Evolutionary conservation across 768 basidiomycete genomes (phyloP), one percentile per base, ranked within the genome.

Genomic region (Polyporus arcularius): DNA sequence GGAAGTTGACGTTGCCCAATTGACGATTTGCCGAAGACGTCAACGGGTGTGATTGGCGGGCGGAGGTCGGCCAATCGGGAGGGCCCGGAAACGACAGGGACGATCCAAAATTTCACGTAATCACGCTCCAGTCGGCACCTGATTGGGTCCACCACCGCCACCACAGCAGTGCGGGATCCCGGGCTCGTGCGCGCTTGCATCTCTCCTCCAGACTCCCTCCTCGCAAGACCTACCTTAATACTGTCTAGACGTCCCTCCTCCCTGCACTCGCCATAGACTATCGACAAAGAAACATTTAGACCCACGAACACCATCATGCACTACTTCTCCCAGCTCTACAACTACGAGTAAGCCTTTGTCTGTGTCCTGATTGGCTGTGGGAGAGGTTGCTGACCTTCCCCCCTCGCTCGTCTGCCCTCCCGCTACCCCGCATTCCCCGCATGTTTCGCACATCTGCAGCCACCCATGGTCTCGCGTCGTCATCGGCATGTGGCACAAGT

Each of bases 401-500:
- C 21, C 21, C 43, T 10, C 38, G 50, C 52, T 41, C 39, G 35
- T 53, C 38, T 41, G 39, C 52, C 21, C 39, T 16, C 38, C 18
- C 15, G 46, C 28, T 41, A 5, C 40, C 32, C 40, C 32, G 41
- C 42, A 39, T 43, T 31, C 15, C 31, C 50, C 30, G 11, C 31
- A 35, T 35, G 11, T 35, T 26, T 30, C 26, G 46, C 39, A 1
- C 42, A 39, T 32, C 54, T 67, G 15, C 50, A 97, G 94, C 63
- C 92, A 94, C 71, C 83, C 93, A 43, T 96, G 94, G 89, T 82
- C 87, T 61, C 92, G 94, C 78, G 93, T 96, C 66, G 86, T 94
- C 63, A 88, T 90, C 70, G 92, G 91, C 65, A 91, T 96, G 82
- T 95, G 93, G 90, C 88, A 89, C 66, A 97, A 97, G 81, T 97